A percentile compares a stretch with the other conserved stretches of the same genome.
Conservation (phyloP, 495 filamentous ascomycete species). For the Penicillium simplicissimum region DNA sequence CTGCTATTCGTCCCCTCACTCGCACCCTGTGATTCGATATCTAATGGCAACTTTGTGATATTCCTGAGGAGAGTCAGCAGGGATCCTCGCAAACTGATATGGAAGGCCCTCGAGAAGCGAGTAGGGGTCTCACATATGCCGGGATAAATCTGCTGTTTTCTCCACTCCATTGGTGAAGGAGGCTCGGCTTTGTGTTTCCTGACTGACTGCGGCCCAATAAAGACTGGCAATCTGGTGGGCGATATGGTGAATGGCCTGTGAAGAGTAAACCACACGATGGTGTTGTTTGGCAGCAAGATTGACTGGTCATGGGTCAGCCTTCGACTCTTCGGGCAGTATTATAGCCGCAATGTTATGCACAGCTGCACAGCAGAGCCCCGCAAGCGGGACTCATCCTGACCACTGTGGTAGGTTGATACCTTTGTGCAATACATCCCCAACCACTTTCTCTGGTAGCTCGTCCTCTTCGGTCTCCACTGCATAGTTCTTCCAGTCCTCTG, state of each 20-base stretch:
- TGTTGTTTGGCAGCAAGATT: constrained; percentile 70
- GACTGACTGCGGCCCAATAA: constrained; percentile 58
- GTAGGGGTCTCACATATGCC: constrained; percentile 40
- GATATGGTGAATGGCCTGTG: constrained; percentile 74
- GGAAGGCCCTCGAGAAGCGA: background rate
- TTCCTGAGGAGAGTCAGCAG: constrained; percentile 32
- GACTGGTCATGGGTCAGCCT: constrained; percentile 41
- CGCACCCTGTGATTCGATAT: constrained; percentile 34
- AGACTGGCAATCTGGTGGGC: constrained; percentile 78
- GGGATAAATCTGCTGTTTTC: constrained; percentile 48
- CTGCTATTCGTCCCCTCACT: constrained; percentile 37
- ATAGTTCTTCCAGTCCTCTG: constrained; percentile 57
- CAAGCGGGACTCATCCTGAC: background rate
- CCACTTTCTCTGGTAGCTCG: constrained; percentile 51
- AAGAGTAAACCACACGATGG: constrained; percentile 67
- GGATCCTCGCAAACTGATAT: background rate
- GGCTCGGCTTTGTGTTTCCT: constrained; percentile 46
- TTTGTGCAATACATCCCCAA: constrained; percentile 59
- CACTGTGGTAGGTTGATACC: constrained; percentile 28
- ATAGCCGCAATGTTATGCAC: background rate
- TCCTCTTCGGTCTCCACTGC: constrained; percentile 45
- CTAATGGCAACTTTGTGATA: constrained; percentile 37
- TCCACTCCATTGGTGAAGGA: constrained; percentile 38
- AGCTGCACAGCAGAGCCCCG: background rate
- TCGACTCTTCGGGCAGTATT: background rate